Base-by-base conservation (phyloP, 768 basidiomycete species). In the Gyrodon lividus region DNA sequence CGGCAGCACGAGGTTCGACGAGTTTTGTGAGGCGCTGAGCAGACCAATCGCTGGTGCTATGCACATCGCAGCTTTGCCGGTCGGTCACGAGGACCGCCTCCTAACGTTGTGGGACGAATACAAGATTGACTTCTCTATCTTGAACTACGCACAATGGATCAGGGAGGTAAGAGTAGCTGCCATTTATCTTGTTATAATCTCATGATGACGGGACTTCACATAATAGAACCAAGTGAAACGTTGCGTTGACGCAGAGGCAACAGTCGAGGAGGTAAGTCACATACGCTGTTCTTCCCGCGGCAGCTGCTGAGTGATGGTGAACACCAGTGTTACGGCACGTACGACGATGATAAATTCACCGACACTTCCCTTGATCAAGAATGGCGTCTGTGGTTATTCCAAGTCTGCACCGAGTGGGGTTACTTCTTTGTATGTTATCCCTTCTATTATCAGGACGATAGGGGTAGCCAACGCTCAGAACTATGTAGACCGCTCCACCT, bases 371-470 rank as follows among this genome's bases (percentile, higher is more conserved):
- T 92, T 7, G 76, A 82, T 50, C 80, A 91, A 59, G 78, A 77
- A 5, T 98, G 95, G 95, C 78, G 92, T 37, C 71, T 86, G 12
- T 98, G 95, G 95, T 58, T 75, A 5, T 96, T 92, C 78, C 94
- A 92, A 71, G 89, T 92, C 46, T 94, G 92, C 74, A 93, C 91
- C 0, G 82, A 96, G 61, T 98, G 96, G 96, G 96, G 94, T 2
- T 99, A 92, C 69, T 94, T 96, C 66, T 84, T 77, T 26, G 91
- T 89, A 59, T 30, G 81, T 63, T 8, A 40, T 50, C 39, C 3
- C 19, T 31, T 46, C 37, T 20, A 24, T 26, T 8, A 19, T 9
- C 30, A n/a, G 7, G 19, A 9, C 2, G 30, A 14, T 22, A 26
- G 17, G 41, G 37, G 34, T 35, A 22, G 43, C 42, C 22, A 40